Evolutionary conservation across 495 filamentous ascomycete genomes (phyloP).

Genomic region (Opeltia flavorubescens): DNA sequence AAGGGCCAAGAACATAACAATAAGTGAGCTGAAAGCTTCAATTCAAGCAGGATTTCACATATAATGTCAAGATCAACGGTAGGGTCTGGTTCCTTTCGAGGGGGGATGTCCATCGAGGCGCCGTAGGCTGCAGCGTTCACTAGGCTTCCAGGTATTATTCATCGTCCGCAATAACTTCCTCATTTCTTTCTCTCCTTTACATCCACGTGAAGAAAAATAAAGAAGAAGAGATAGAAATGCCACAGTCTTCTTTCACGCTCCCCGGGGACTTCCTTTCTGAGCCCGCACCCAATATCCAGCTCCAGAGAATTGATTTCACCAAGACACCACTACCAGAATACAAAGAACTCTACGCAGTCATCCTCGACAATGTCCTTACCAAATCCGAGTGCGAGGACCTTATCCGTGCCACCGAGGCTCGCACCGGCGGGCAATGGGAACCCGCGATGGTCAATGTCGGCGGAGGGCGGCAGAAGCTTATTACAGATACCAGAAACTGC

Average conservation of each 20-base stretch:
- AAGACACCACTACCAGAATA: slow-evolving; percentile 39
- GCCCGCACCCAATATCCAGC: not conserved
- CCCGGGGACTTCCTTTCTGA: slow-evolving; percentile 6
- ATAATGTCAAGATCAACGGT: too few relatives aligned
- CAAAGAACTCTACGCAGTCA: slow-evolving; percentile 38
- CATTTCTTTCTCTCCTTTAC: too few relatives aligned
- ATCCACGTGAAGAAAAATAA: too few relatives aligned
- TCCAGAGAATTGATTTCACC: slow-evolving; percentile 34
- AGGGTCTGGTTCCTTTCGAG: too few relatives aligned
- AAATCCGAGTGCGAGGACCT: slow-evolving; percentile 45
- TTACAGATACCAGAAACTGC: slow-evolving; percentile 46
- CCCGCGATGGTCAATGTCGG: slow-evolving; percentile 60
- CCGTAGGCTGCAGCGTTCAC: too few relatives aligned
- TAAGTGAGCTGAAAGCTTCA: too few relatives aligned
- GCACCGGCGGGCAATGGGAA: slow-evolving; percentile 37
- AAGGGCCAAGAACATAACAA: too few relatives aligned
- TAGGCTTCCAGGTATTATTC: too few relatives aligned
- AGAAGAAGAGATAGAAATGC: not conserved
- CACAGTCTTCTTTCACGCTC: not conserved
- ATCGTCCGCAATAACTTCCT: too few relatives aligned
- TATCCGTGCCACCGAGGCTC: slow-evolving; percentile 39
- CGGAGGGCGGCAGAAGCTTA: slow-evolving; percentile 40
- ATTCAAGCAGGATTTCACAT: too few relatives aligned
- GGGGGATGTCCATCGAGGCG: too few relatives aligned
- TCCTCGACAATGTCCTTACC: slow-evolving; percentile 51